Conservation (phyloP, 2,329 filamentous ascomycete species). For the Chalaropsis thielavioides region DNA sequence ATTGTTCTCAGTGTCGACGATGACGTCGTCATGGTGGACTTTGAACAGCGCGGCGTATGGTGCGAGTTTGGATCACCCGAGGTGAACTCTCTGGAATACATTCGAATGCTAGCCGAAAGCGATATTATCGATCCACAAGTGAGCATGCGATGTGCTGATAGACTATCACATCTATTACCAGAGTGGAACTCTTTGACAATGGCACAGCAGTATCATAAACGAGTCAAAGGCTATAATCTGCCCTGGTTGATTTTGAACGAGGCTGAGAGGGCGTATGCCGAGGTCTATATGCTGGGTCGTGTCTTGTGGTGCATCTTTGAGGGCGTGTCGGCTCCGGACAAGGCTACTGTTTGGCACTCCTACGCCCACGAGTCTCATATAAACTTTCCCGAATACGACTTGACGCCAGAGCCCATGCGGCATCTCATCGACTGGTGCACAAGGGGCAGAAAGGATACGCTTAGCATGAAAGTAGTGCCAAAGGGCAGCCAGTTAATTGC, state of each 20-base stretch:
- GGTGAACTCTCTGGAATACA: conserved; percentile 43
- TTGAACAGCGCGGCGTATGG: conserved; percentile 50
- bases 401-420: conserved; percentile 33
- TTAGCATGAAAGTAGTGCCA: conserved; percentile 33
- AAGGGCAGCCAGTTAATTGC: conserved; percentile 34
- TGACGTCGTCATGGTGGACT: conserved; percentile 43
- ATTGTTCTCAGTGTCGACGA: conserved; percentile 35
- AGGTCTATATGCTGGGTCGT: conserved; percentile 48
- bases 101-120: conserved; percentile 38
- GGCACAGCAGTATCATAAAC: conserved; percentile 34
- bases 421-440: conserved; percentile 39
- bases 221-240: conserved; percentile 38
- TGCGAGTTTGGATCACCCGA: conserved; percentile 47
- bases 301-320: conserved; percentile 50
- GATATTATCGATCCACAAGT: conserved; percentile 31
- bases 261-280: conserved; percentile 40
- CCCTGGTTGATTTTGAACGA: conserved; percentile 40
- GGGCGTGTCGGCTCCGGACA: conserved; percentile 42
- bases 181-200: conserved; percentile 31
- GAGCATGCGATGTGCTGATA: conserved; percentile 28
- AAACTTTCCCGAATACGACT: conserved; percentile 39
- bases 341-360: conserved; percentile 43
- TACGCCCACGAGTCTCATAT: conserved; percentile 41
- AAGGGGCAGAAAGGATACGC: conserved; percentile 30
- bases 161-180: conserved; percentile 33